Evolutionary conservation across 139 green algal species (phyloP), one percentile per base, ranked within the genome.

Genomic region (Coelastrella sp.): DNA sequence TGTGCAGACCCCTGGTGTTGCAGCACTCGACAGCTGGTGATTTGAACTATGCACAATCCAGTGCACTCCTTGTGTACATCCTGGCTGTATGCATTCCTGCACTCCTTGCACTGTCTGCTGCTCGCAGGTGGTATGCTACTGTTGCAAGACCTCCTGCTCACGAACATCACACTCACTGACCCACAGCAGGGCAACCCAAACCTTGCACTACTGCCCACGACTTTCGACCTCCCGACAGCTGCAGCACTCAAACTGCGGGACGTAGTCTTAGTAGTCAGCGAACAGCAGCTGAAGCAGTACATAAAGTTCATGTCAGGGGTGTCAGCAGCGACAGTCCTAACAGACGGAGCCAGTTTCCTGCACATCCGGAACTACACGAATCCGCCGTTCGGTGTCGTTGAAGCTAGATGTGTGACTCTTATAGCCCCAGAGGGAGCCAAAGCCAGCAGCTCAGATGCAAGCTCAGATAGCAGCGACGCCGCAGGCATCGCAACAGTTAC

Each of bases 401-500:
- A 75, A 22, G 80, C 80, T 7, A 11, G 80, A 16, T n/a, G 22
- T 13, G n/a, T 86, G 5, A 86, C 80, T 57, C 22, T 86, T 2
- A 22, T 86, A 13, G 80, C 80, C 22, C 80, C 60, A 16, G 22
- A 60, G n/a, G n/a, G 60, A 17, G 80, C 80, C 11, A 56, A 68
- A 5, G 32, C 75, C 5, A n/a, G 60, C n/a, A 60, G 22, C 10
- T 47, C 32, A 47, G 1, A 47, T 47, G 32, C 32, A 47, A 47
- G 32, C 32, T 47, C 60, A 76, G 80, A 60, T 58, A 19, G 32
- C 16, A 60, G 61, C 3, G 80, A 86, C 32, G 80, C 59, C 14
- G 80, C 80, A 11, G 80, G 80, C 61, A 61, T 86, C 13, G 61
- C 75, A 10, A 86, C 80, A 23, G 80, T 86, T 22, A 86, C 80